These are phyloP conservation scores for Marasmius sp. DNA, from an alignment of 1,284 basidiomycete species.

Conservation along the genomic window DNA sequence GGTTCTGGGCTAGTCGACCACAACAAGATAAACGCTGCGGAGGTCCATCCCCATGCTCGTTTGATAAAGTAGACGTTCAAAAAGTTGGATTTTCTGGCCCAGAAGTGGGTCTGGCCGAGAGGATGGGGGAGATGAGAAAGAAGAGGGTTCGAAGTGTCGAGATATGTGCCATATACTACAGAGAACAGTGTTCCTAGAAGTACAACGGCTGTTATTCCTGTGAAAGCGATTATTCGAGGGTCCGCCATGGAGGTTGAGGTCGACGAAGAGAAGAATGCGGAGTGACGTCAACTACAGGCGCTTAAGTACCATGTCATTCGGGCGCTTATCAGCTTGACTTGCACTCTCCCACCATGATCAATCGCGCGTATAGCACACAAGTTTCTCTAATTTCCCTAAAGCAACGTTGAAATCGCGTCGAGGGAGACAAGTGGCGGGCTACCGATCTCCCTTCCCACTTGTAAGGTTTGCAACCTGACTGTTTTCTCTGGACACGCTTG, in stretches of 20 bases:
- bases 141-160: conserved; percentile 72
- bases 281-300: too few relatives aligned
- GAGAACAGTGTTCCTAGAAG: conserved; percentile 42
- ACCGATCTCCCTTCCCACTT: too few relatives aligned
- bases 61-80: conserved; percentile 92
- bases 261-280: background rate
- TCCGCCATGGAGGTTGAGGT: conserved; percentile 23
- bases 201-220: conserved; percentile 30
- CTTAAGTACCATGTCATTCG: too few relatives aligned
- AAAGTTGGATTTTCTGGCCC: conserved; percentile 80
- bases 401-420: too few relatives aligned
- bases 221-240: conserved; percentile 30
- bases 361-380: too few relatives aligned
- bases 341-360: too few relatives aligned
- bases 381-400: too few relatives aligned
- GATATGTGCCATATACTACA: conserved; percentile 46
- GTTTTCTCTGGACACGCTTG: too few relatives aligned
- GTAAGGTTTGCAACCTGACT: too few relatives aligned
- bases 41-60: conserved; percentile 90
- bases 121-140: conserved; percentile 69
- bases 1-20: conserved; percentile 53
- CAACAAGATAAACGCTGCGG: conserved; percentile 60
- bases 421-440: too few relatives aligned
- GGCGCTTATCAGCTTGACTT: too few relatives aligned
- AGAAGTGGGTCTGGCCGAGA: conserved; percentile 66